These are phyloP conservation scores for Neoboletus magnificus DNA, from an alignment of 768 basidiomycete genomes.

Conservation along the genomic window DNA sequence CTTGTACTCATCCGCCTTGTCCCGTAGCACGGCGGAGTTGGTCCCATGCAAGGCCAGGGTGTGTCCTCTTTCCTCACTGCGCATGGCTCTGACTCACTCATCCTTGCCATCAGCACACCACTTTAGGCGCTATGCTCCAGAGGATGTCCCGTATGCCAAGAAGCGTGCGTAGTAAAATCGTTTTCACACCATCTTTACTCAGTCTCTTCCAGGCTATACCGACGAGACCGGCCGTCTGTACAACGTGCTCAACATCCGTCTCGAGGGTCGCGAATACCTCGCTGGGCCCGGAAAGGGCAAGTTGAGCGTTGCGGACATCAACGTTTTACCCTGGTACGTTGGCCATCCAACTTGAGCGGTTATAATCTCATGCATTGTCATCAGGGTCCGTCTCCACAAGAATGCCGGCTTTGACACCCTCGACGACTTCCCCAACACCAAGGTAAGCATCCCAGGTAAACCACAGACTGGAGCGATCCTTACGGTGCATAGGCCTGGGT, in stretches of 20 bases:
- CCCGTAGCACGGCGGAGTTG: slow-evolving; percentile 69
- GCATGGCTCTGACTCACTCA: slow-evolving; percentile 8
- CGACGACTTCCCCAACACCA: slow-evolving; percentile 62
- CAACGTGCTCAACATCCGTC: slow-evolving; percentile 75
- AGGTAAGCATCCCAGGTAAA: slow-evolving; percentile 33
- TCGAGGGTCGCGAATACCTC: slow-evolving; percentile 73
- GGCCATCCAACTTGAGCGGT: not conserved
- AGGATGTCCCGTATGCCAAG: slow-evolving; percentile 66
- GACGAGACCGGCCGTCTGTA: slow-evolving; percentile 84
- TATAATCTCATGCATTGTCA: not conserved
- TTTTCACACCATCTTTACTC: not conserved
- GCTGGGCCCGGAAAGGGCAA: slow-evolving; percentile 71
- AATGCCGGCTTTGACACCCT: slow-evolving; percentile 52
- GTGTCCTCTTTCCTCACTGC: not conserved
- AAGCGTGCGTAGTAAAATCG: slow-evolving; percentile 41
- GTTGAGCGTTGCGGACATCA: slow-evolving; percentile 70
- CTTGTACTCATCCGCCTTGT: not conserved
- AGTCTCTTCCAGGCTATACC: slow-evolving; percentile 52
- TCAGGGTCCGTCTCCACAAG: slow-evolving; percentile 53
- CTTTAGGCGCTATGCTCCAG: slow-evolving; percentile 62
- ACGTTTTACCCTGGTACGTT: slow-evolving; percentile 57
- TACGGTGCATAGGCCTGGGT: slow-evolving; percentile 26
- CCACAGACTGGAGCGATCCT: not conserved
- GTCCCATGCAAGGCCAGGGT: slow-evolving; percentile 85
- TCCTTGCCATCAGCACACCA: slow-evolving; percentile 50